phyloP scores from a whole-genome alignment of 352 stramenopile genomes.

The Phytopythium kandeliae region DNA sequence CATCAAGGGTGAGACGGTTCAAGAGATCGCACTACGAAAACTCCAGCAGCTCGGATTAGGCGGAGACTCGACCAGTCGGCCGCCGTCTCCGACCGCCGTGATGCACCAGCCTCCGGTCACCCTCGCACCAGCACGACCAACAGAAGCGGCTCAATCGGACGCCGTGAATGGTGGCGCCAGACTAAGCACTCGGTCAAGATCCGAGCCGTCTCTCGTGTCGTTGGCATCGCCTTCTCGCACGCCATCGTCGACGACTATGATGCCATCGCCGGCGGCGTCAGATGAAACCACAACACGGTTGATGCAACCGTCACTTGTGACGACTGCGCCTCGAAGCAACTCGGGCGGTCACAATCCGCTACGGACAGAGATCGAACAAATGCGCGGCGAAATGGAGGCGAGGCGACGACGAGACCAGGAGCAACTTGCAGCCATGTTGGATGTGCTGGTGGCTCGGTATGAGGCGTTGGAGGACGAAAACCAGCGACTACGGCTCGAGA shows the following conservation, averaged over 20 bases:
- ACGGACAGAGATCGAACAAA: slow-evolving; percentile 23
- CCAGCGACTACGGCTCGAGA: slow-evolving; percentile 23
- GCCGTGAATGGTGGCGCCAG: not conserved
- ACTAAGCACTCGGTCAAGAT: slow-evolving; percentile 1
- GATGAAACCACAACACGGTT: not conserved
- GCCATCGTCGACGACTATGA: not conserved
- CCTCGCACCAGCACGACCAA: not conserved
- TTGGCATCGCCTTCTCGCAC: not conserved
- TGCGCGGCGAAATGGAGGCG: slow-evolving; percentile 32
- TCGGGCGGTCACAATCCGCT: slow-evolving; percentile 6
- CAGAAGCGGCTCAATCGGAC: not conserved
- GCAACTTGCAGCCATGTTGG: slow-evolving; percentile 26
- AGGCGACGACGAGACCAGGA: slow-evolving; percentile 29
- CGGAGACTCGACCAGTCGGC: not conserved
- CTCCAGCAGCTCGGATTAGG: slow-evolving; percentile 23
- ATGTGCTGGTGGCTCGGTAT: slow-evolving; percentile 30
- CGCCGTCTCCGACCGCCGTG: not conserved
- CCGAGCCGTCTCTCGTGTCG: slow-evolving; percentile 3
- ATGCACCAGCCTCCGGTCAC: not conserved
- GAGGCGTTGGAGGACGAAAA: slow-evolving; percentile 36
- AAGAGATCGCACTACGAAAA: slow-evolving; percentile 36
- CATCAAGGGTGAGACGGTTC: slow-evolving; percentile 30
- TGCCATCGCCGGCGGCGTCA: not conserved
- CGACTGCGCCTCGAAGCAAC: not conserved
- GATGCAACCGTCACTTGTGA: not conserved